A percentile compares a stretch with the other conserved stretches of the same genome.
Conservation (phyloP, 306 rosid species). For the Rosa chinensis region DNA sequence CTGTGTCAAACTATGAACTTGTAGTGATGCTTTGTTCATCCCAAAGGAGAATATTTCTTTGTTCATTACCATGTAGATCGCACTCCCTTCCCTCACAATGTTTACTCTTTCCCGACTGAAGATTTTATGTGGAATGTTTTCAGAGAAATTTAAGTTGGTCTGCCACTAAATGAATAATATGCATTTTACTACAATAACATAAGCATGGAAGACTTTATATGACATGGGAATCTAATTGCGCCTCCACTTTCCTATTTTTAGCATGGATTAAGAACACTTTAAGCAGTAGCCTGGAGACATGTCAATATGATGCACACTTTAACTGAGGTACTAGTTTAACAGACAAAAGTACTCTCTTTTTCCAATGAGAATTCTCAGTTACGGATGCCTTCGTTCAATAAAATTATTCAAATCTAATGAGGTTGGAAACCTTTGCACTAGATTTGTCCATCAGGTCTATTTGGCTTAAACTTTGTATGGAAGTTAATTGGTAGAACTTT, state of each 20-base stretch:
- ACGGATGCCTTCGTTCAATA: background rate
- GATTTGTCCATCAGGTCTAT: background rate
- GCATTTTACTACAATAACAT: background rate
- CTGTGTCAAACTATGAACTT: background rate
- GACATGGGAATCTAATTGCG: background rate
- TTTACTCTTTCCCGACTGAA: background rate
- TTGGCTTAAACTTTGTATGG: background rate
- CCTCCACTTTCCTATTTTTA: background rate
- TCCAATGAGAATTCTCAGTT: background rate
- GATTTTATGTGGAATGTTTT: background rate
- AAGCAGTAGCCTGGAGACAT: background rate
- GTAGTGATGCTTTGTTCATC: too few relatives aligned
- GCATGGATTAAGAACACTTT: background rate
- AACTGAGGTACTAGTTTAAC: background rate
- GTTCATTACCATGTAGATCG: background rate
- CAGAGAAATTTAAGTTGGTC: constrained; percentile 5
- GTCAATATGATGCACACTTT: background rate
- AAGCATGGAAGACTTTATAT: background rate
- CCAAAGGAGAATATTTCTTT: too few relatives aligned
- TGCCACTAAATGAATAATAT: background rate
- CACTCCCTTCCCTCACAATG: background rate
- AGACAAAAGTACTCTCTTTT: background rate
- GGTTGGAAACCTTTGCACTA: background rate
- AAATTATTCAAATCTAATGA: background rate
- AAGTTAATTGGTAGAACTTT: too few relatives aligned